Base-by-base conservation (phyloP, 2,329 filamentous ascomycete species). In the Myriosclerotinia curreyana region DNA sequence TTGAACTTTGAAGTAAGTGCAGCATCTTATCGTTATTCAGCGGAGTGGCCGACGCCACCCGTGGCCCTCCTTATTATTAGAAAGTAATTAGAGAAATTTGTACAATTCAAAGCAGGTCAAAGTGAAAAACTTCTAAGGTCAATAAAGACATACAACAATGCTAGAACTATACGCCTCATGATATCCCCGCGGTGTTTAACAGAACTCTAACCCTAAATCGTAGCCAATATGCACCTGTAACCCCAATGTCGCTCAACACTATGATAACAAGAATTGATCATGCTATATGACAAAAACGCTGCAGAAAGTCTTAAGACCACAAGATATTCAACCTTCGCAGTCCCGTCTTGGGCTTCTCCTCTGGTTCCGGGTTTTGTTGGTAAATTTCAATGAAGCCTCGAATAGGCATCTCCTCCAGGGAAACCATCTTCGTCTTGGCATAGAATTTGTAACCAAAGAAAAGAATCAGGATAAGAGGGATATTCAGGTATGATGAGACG, bases 401-500 rank as follows among this genome's bases (percentile, higher is more conserved):
- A 22, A 79, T 66, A 0, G 77, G 77, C 1, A 79, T 74, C 15
- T 76, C 72, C n/a, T 74, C 67, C 6, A 79, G 66, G 17, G 73
- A 66, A 25, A 79, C 62, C 31, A 77, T 72, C 31, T 78, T 79
- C 0, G 82, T 81, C 14, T 77, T 73, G 73, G 82, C 83, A 69
- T 80, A 76, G 8, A 83, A 61, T 73, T 86, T 85, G 79, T 83
- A 85, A 63, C 80, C 77, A 5, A 75, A 62, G 68, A 79, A 86
- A 44, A 76, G 70, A 15, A 72, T 67, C 5, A 79, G 65, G 15
- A 81, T 75, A 20, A 80, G 70, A 8, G 76, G 74, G 48, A 80
- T 77, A 59, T 79, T 75, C 82, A 88, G 71, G 66, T 88, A 88
- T 0, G 84, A 81, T 0, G 85, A 86, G 1, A 88, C 80, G 68